Base-by-base conservation (phyloP, 192 early-diverging fungal species). In the Coemansia sp. region DNA sequence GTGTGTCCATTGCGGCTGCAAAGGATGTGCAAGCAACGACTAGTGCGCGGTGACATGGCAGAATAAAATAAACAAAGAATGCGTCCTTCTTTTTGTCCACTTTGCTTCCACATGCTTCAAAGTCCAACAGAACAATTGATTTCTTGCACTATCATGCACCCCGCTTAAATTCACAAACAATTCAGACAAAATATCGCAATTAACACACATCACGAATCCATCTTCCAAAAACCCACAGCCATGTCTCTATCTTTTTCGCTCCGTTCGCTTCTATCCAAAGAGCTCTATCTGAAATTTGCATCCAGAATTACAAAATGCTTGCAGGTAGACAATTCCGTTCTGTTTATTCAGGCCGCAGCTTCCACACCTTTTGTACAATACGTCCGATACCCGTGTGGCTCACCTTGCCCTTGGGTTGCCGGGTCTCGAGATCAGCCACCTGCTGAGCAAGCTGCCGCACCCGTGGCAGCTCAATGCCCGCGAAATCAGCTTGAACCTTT, bases 1-100 rank as follows among this genome's bases (percentile, higher is more conserved):
- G 72, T 99, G 97, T 70, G 85, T 91, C 36, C 92, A 95, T 70
- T 99, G 96, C 67, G 96, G 95, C 48, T 97, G 87, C 74, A 75
- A 89, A 62, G 89, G 89, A 33, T 91, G 89, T 55, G 84, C 87
- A 20, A 89, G 88, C 77, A 76, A 85, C 7, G 81, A 83, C 55
- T 84, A 71, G 63, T n/a, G n/a, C n/a, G n/a, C n/a, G n/a, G n/a
- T 6, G 7, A 31, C 2, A 31, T 45, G 53, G 56, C 52, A 59
- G 29, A 36, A 72, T n/a, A 61, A 19, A 34, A 34, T 10, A 10
- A 52, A 48, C 19, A 65, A 29, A 15, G 31, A 13, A 3, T 11
- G 30, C 10, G 15, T 34, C 33, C 53, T 15, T 42, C 23, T 13
- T 50, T 34, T 50, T 48, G 17, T 34, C 33, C 23, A 37, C 22